Conservation (phyloP, 2,329 filamentous ascomycete species). For the Elsinoe australis region DNA sequence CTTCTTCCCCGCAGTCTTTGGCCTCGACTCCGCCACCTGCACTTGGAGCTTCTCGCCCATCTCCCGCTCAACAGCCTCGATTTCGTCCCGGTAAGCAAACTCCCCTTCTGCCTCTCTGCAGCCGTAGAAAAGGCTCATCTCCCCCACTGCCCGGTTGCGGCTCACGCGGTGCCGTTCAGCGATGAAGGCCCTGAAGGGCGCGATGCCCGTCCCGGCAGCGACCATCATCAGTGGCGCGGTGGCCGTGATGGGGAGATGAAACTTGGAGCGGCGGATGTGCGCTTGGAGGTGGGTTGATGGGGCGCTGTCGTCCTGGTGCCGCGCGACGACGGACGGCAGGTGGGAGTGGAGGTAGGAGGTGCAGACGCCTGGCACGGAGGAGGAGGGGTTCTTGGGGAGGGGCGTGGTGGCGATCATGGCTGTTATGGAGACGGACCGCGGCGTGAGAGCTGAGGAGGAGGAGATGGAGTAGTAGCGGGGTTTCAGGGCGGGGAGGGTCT, state of each 20-base stretch:
- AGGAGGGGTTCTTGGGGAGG: conserved; percentile 22
- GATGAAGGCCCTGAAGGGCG: conserved; percentile 41
- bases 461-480: conserved; percentile 32
- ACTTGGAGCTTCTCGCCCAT: conserved; percentile 23
- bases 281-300: no score
- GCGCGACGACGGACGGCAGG: neutral
- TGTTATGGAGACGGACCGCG: conserved; percentile 33
- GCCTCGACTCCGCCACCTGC: conserved; percentile 31
- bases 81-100: conserved; percentile 32
- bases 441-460: conserved; percentile 34
- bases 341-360: conserved; percentile 35
- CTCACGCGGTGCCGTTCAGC: conserved; percentile 35
- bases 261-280: conserved; percentile 38
- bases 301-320: no score
- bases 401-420: conserved; percentile 33
- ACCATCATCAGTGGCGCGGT: conserved; percentile 47
- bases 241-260: conserved; percentile 39
- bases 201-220: conserved; percentile 45
- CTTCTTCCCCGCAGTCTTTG: conserved; percentile 23
- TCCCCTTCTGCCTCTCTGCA: conserved; percentile 34
- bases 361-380: conserved; percentile 32
- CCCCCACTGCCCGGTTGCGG: conserved; percentile 33
- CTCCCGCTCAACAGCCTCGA: conserved; percentile 25
- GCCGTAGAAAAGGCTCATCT: conserved; percentile 38
- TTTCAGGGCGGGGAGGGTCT: conserved; percentile 26